Base-by-base conservation (phyloP, 176 grass and related monocot genomes). In the Avena insularis region DNA sequence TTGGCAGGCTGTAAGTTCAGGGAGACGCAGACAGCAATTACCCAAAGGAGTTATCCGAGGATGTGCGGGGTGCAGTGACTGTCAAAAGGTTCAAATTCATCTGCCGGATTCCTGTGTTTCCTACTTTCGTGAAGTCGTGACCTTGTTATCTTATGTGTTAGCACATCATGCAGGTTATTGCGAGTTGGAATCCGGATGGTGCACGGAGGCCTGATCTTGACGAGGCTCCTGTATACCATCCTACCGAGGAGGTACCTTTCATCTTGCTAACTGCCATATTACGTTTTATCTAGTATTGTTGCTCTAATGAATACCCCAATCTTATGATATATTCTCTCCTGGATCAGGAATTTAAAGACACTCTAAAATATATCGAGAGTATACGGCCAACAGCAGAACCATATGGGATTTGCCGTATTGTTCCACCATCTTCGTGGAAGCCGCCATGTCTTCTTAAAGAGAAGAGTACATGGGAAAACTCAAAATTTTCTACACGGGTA, bases 31-130 rank as follows among this genome's bases (percentile, higher is more conserved):
- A 15, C 85, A 91, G 12, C 81, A 84, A 12, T 80, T 98, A 75
- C 96, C 96, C 25, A 95, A 93, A 93, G 93, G 96, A 81, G 93
- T 98, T 84, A 63, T 95, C 87, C 93, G 91, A 84, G 96, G 96
- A 87, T 98, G 96, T 50, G 83, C 83, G 38, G 69, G 85, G 71
- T 98, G 93, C 55, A 79, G 79, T 49, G 67, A 87, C 73, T 98
- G 93, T 82, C 96, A 98, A 89, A 92, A 98, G 86, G 93, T 95
- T 56, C 12, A 9, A 71, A 64, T 75, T 77, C 29, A 77, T 86
- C 15, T 83, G 6, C 47, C 74, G 71, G 53, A 78, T 88, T 45
- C 9, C 20, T 68, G 21, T 71, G 8, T 66, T 49, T 55, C 76
- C 12, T 82, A 71, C 75, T 27, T 82, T 31, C 14, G 51, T 85